Evolutionary conservation across 768 basidiomycete genomes (phyloP).

Genomic region (Naganishia friedmannii): DNA sequence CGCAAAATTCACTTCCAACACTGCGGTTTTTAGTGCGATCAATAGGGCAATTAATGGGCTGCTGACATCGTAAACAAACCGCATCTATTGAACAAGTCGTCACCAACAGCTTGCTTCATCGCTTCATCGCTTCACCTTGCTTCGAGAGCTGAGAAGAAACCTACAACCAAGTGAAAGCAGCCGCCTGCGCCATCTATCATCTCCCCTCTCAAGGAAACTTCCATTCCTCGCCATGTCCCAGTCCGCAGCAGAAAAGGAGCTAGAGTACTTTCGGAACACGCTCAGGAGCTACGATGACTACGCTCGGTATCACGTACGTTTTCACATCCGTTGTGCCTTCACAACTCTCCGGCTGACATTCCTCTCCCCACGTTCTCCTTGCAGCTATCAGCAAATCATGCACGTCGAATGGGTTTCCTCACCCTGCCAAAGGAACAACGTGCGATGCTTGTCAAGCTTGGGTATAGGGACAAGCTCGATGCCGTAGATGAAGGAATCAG

Average conservation of each 20-base stretch:
- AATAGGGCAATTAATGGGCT: background rate
- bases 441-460: slow-evolving; percentile 64
- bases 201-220: background rate
- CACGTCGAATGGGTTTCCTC: slow-evolving; percentile 73
- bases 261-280: slow-evolving; percentile 27
- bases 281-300: slow-evolving; percentile 73
- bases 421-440: slow-evolving; percentile 68
- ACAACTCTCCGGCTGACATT: background rate
- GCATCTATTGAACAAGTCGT: too few relatives aligned
- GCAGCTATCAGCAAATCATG: slow-evolving; percentile 63
- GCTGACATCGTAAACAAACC: background rate
- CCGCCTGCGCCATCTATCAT: background rate
- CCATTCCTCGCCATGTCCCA: background rate
- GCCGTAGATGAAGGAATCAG: slow-evolving; percentile 74
- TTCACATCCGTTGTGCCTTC: background rate
- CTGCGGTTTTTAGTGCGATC: background rate
- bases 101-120: too few relatives aligned
- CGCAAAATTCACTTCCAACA: background rate
- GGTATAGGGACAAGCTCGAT: slow-evolving; percentile 74
- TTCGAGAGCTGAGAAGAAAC: too few relatives aligned
- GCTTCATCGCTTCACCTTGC: too few relatives aligned
- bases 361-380: too few relatives aligned
- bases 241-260: slow-evolving; percentile 19
- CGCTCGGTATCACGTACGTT: slow-evolving; percentile 66
- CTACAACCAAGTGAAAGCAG: background rate